These are phyloP conservation scores for Penicillium flavigenum DNA, from an alignment of 495 filamentous ascomycete species.

Conservation along the genomic window DNA sequence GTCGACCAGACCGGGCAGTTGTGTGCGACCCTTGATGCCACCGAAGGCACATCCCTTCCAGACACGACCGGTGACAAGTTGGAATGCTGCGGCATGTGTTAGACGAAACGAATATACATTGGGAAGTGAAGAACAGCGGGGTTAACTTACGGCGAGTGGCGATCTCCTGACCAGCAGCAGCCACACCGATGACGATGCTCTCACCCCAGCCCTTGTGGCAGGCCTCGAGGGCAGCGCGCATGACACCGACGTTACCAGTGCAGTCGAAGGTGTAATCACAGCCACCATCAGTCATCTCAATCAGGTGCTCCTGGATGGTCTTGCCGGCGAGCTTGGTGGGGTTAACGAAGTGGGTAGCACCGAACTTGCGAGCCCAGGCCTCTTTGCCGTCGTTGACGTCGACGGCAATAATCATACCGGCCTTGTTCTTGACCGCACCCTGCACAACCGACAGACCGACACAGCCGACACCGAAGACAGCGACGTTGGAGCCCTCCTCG, in stretches of 20 bases:
- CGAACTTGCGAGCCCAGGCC: constrained; percentile 89
- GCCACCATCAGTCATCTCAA: constrained; percentile 98
- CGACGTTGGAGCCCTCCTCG: constrained; percentile 86
- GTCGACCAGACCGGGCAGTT: constrained; percentile 82
- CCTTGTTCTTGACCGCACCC: constrained; percentile 85
- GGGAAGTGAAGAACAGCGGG: constrained; percentile 2
- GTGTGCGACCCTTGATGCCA: constrained; percentile 93
- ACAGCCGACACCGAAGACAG: constrained; percentile 93
- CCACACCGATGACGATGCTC: constrained; percentile 97
- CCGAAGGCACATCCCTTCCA: constrained; percentile 99
- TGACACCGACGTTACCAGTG: constrained; percentile 94
- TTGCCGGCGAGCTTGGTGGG: constrained; percentile 73
- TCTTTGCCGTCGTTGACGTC: constrained; percentile 94
- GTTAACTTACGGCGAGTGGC: constrained; percentile 80
- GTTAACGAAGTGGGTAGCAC: constrained; percentile 96
- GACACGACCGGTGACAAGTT: constrained; percentile 93
- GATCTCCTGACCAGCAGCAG: constrained; percentile 97
- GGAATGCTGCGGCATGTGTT: constrained; percentile 68
- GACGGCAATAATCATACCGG: constrained; percentile 88
- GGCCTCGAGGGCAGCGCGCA: constrained; percentile 93
- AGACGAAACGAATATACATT: constrained; percentile 10
- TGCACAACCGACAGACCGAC: constrained; percentile 94
- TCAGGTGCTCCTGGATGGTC: constrained; percentile 83
- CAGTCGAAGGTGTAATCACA: constrained; percentile 99
- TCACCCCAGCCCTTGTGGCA: constrained; percentile 99